phyloP scores from a whole-genome alignment of 2,329 filamentous ascomycete species.

The Monosporascus sp. region DNA sequence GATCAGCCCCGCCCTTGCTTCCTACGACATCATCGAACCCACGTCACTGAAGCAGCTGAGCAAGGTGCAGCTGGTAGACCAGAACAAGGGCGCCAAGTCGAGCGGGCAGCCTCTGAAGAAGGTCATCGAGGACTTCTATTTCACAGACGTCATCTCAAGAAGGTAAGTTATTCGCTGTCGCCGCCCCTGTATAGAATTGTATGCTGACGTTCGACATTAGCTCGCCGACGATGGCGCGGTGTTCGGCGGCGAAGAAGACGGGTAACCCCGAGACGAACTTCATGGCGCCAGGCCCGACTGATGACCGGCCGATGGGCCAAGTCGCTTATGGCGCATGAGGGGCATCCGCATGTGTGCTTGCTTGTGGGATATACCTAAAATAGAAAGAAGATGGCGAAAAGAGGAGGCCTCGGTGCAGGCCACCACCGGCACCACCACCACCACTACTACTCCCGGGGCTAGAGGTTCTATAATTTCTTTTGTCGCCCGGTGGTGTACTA shows the following conservation, averaged over 20 bases:
- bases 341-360: neutral
- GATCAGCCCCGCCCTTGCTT: constrained; percentile 82
- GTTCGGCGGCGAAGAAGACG: constrained; percentile 84
- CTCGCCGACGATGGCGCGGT: constrained; percentile 97
- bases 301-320: constrained; percentile 57
- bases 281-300: constrained; percentile 66
- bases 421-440: too few species aligned
- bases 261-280: constrained; percentile 74
- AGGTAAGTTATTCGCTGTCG: constrained; percentile 56
- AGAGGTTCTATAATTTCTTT: too few species aligned
- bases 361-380: neutral
- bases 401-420: neutral
- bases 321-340: constrained; percentile 51
- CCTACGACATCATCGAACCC: constrained; percentile 87
- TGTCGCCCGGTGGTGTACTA: too few species aligned
- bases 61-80: constrained; percentile 92
- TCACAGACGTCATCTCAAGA: constrained; percentile 94
- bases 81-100: constrained; percentile 83
- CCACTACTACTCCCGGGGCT: too few species aligned
- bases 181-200: constrained; percentile 3
- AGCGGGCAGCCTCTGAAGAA: constrained; percentile 72
- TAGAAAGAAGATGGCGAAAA: neutral
- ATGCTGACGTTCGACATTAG: constrained; percentile 38
- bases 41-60: constrained; percentile 68
- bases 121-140: constrained; percentile 94